These are phyloP conservation scores for Lentinus brumalis DNA, from an alignment of 768 basidiomycete genomes.

Conservation along the genomic window DNA sequence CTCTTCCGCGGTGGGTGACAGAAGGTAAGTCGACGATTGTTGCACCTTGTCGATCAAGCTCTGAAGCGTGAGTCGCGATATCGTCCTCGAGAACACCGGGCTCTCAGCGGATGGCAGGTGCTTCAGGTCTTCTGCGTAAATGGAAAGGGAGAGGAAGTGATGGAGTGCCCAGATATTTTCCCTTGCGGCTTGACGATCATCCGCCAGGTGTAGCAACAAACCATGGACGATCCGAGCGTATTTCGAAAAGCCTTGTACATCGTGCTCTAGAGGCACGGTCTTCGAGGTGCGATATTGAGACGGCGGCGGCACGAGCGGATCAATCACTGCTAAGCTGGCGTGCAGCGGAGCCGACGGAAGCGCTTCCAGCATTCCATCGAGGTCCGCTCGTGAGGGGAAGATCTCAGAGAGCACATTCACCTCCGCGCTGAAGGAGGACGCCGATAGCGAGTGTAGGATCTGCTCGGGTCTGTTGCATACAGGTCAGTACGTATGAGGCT, in stretches of 20 bases:
- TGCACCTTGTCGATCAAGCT: conserved; percentile 50
- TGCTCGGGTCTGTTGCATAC: conserved; percentile 25
- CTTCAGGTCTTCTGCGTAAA: conserved; percentile 65
- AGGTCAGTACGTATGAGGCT: neutral
- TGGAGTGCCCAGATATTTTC: conserved; percentile 66
- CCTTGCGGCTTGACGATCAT: conserved; percentile 62
- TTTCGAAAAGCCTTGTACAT: conserved; percentile 55
- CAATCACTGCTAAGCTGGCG: conserved; percentile 58
- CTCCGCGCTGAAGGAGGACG: conserved; percentile 38
- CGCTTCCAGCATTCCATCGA: conserved; percentile 45
- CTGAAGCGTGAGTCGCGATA: conserved; percentile 37
- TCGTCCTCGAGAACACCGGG: conserved; percentile 47
- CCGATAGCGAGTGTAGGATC: conserved; percentile 25
- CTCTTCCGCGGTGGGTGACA: conserved; percentile 50
- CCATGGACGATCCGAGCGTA: conserved; percentile 67
- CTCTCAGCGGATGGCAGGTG: conserved; percentile 51
- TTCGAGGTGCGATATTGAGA: conserved; percentile 25
- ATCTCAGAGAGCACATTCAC: conserved; percentile 49
- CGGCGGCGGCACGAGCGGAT: conserved; percentile 57
- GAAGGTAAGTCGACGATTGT: conserved; percentile 62
- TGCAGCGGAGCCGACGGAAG: conserved; percentile 52
- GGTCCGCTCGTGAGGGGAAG: conserved; percentile 48
- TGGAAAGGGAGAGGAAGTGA: conserved; percentile 63
- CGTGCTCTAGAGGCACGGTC: conserved; percentile 28
- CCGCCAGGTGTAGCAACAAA: conserved; percentile 53